These are phyloP conservation scores for Cordyceps cateniannulata DNA, from an alignment of 2,329 filamentous ascomycete species.

Conservation along the genomic window DNA sequence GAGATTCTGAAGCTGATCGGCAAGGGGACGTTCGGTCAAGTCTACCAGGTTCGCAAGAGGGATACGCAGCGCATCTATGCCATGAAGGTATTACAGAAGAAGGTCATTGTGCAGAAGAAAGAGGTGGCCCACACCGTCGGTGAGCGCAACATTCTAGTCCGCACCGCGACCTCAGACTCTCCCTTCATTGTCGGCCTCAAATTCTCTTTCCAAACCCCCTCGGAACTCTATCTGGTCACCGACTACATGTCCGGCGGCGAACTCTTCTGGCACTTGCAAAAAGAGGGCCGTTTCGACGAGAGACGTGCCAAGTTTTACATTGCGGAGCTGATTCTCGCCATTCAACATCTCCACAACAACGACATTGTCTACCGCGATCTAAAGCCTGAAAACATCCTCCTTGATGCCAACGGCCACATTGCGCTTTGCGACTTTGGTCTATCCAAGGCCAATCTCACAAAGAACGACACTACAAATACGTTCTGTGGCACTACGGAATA, in stretches of 20 bases:
- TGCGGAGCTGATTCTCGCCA: constrained; percentile 88
- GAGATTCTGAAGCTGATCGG: constrained; percentile 93
- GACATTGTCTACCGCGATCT: constrained; percentile 97
- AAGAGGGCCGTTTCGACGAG: constrained; percentile 93
- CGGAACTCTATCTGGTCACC: constrained; percentile 95
- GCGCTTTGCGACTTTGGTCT: constrained; percentile 95
- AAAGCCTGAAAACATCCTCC: constrained; percentile 94
- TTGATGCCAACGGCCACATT: constrained; percentile 97
- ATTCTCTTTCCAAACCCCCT: constrained; percentile 96
- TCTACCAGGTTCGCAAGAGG: constrained; percentile 97
- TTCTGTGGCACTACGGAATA: constrained; percentile 99
- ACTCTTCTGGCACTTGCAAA: constrained; percentile 97
- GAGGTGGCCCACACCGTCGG: constrained; percentile 96
- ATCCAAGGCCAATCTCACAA: constrained; percentile 93
- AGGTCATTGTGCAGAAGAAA: constrained; percentile 99
- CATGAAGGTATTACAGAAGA: constrained; percentile 99
- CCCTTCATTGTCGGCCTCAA: constrained; percentile 97
- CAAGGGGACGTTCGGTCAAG: constrained; percentile 96
- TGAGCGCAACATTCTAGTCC: constrained; percentile 93
- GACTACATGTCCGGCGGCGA: constrained; percentile 99
- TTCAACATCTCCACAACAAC: constrained; percentile 92
- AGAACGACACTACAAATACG: constrained; percentile 97
- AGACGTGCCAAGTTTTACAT: constrained; percentile 97
- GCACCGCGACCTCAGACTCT: constrained; percentile 91
- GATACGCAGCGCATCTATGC: constrained; percentile 95